Conservation (phyloP, 768 basidiomycete genomes). For the Mrakia frigida region DNA sequence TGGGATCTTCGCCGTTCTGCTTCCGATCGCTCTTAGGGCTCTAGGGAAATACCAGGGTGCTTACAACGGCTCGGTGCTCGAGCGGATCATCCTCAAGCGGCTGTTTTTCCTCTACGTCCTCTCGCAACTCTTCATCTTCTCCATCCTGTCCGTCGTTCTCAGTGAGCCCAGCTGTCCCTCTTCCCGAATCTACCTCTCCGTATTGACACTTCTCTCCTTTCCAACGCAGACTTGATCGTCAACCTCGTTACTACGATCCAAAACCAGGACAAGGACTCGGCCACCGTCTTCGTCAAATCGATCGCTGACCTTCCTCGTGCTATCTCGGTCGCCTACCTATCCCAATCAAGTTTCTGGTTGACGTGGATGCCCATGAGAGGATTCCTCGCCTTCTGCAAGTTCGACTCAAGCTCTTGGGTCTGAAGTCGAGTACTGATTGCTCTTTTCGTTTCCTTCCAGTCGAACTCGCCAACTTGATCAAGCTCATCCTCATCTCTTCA, state of each 20-base stretch:
- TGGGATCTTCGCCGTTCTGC: constrained; percentile 16
- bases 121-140: constrained; percentile 21
- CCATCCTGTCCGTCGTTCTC: constrained; percentile 9
- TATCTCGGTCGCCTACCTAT: not conserved
- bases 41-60: constrained; percentile 20
- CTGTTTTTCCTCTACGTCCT: constrained; percentile 10
- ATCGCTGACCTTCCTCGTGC: not conserved
- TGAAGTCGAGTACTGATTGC: too few species aligned
- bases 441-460: not conserved
- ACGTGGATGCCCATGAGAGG: constrained; percentile 19
- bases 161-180: too few species aligned
- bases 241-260: not conserved
- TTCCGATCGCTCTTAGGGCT: not conserved
- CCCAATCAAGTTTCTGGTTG: constrained; percentile 12
- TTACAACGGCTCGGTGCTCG: constrained; percentile 6
- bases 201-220: not conserved
- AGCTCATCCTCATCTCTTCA: not conserved
- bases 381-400: constrained; percentile 22
- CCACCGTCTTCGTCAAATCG: not conserved
- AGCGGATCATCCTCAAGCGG: constrained; percentile 8
- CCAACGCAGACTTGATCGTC: not conserved
- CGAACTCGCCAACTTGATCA: constrained; percentile 18
- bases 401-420: not conserved
- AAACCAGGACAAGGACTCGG: not conserved
- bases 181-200: too few species aligned